Conservation (phyloP, 2,329 filamentous ascomycete genomes). For the Claviceps fusiformis region DNA sequence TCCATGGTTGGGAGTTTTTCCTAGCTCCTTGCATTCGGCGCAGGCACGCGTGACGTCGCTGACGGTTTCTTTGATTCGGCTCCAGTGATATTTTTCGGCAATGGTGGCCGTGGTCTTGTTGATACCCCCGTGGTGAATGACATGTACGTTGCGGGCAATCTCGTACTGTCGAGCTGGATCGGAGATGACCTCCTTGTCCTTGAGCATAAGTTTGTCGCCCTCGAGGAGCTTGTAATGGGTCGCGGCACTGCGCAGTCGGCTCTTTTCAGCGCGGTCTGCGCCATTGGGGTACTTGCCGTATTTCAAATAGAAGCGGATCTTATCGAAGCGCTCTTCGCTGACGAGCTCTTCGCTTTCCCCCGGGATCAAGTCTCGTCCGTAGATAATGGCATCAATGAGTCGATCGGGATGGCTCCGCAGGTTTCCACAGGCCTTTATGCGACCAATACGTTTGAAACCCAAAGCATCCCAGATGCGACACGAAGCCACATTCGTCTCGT, state of each 20-base stretch:
- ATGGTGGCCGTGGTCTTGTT: conserved; percentile 96
- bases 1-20: conserved; percentile 35
- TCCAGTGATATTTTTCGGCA: conserved; percentile 92
- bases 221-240: conserved; percentile 83
- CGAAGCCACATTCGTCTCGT: conserved; percentile 83
- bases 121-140: conserved; percentile 72
- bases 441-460: conserved; percentile 83
- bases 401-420: conserved; percentile 55
- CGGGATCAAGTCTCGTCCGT: conserved; percentile 48
- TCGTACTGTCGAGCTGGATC: conserved; percentile 84
- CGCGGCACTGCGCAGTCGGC: conserved; percentile 78
- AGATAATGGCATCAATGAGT: conserved; percentile 64
- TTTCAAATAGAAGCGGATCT: conserved; percentile 95
- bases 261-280: conserved; percentile 91
- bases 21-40: conserved; percentile 70
- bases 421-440: conserved; percentile 59
- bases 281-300: conserved; percentile 86
- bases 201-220: conserved; percentile 80
- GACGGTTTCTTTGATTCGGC: conserved; percentile 93
- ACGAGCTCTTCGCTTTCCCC: conserved; percentile 66
- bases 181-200: conserved; percentile 92
- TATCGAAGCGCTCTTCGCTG: conserved; percentile 94
- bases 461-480: conserved; percentile 86
- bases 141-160: conserved; percentile 67
- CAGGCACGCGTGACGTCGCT: conserved; percentile 90